Conservation (phyloP, 73 alveolate genomes). For the Tetrahymena elliotti region DNA sequence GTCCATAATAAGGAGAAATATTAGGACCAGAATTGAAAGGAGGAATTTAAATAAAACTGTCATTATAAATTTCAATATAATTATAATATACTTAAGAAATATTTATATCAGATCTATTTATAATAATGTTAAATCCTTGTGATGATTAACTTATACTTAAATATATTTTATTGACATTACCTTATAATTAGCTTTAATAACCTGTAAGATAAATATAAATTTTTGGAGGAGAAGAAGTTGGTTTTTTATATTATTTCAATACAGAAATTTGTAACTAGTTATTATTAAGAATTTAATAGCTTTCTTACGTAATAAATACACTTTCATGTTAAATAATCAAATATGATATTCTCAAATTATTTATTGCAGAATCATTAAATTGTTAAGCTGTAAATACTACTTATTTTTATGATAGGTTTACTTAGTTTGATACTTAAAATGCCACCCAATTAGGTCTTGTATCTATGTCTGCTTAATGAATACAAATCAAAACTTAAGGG, state of each 20-base stretch:
- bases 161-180: background rate
- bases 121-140: background rate
- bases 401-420: background rate
- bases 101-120: background rate
- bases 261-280: background rate
- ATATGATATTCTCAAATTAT: background rate
- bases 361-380: background rate
- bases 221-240: background rate
- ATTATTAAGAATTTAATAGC: background rate
- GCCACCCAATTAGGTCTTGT: background rate
- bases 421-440: background rate
- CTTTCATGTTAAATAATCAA: background rate
- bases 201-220: background rate
- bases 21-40: background rate
- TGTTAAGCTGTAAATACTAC: background rate
- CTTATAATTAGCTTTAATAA: background rate
- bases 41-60: background rate
- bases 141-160: background rate
- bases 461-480: background rate
- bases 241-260: background rate
- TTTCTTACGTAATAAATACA: background rate
- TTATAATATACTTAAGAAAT: background rate
- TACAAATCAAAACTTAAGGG: background rate
- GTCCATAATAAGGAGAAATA: background rate
- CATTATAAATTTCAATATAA: background rate